Evolutionary conservation across 495 filamentous ascomycete genomes (phyloP).

Genomic region (Ramalina peruviana): DNA sequence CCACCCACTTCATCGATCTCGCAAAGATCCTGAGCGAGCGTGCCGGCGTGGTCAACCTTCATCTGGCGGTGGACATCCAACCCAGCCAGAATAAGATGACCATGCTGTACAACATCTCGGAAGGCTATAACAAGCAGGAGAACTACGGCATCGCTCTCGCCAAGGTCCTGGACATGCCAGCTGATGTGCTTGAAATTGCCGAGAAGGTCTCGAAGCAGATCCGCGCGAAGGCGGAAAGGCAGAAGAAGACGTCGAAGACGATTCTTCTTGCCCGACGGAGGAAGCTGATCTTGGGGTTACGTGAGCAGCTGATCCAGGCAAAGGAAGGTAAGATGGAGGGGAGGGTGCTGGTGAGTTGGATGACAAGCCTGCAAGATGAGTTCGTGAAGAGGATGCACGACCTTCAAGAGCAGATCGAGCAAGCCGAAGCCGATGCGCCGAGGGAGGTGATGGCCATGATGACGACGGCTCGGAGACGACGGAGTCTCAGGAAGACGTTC

Average conservation of each 20-base stretch:
- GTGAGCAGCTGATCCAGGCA: conserved; percentile 63
- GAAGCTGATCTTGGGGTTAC: conserved; percentile 59
- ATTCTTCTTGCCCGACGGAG: conserved; percentile 45
- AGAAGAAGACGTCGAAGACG: conserved; percentile 41
- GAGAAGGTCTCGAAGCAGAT: conserved; percentile 48
- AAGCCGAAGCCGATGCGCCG: conserved; percentile 8
- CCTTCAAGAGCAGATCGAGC: conserved; percentile 30
- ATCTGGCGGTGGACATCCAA: conserved; percentile 58
- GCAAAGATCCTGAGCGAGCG: conserved; percentile 60
- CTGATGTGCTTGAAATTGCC: conserved; percentile 50
- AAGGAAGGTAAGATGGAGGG: conserved; percentile 54
- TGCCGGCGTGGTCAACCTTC: conserved; percentile 64
- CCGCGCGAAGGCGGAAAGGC: conserved; percentile 34
- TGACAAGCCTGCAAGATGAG: conserved; percentile 59
- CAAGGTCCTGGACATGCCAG: conserved; percentile 57
- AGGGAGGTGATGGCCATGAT: conserved; percentile 5
- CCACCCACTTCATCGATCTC: conserved; percentile 80
- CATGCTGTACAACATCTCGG: conserved; percentile 71
- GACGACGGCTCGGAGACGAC: background rate
- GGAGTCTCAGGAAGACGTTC: background rate
- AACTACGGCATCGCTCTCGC: conserved; percentile 72
- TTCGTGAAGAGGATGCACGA: conserved; percentile 60
- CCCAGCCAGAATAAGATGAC: conserved; percentile 43
- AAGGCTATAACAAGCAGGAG: conserved; percentile 54
- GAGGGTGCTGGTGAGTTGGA: conserved; percentile 44